Conservation (phyloP, 2,329 filamentous ascomycete genomes). For the Chrysosporium queenslandicum region DNA sequence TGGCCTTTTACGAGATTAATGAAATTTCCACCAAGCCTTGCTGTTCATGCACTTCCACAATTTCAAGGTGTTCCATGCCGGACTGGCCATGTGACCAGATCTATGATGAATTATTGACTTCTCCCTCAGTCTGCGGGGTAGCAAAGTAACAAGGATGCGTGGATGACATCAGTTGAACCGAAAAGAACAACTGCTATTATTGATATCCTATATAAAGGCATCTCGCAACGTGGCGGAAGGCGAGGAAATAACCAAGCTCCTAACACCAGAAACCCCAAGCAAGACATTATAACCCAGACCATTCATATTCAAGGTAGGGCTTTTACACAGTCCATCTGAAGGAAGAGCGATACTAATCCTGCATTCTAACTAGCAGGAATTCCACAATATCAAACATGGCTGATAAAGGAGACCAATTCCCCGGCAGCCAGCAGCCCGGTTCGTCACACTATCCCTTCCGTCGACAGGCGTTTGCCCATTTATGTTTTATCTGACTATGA, state of each 20-base stretch:
- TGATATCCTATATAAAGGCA: neutral
- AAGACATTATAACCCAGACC: neutral
- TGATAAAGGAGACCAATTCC: slow-evolving; percentile 14
- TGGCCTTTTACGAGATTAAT: slow-evolving; percentile 5
- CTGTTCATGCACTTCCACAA: too few relatives aligned
- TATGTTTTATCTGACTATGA: neutral
- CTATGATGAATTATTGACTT: slow-evolving; percentile 6
- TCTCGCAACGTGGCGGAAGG: neutral
- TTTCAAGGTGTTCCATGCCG: neutral
- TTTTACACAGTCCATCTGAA: too few relatives aligned
- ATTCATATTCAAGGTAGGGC: too few relatives aligned
- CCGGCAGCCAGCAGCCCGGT: slow-evolving; percentile 14
- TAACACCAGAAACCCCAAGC: neutral
- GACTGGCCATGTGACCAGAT: neutral
- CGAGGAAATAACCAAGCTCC: neutral
- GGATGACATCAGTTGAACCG: slow-evolving; percentile 8
- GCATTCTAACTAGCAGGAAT: neutral
- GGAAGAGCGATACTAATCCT: neutral
- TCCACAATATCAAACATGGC: slow-evolving; percentile 5
- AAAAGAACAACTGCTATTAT: neutral
- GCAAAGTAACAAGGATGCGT: neutral
- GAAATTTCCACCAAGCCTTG: neutral
- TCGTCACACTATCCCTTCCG: neutral
- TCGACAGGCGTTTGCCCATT: neutral
- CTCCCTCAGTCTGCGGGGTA: neutral